Conservation (phyloP, 108 stramenopile species). For the Nitzschia sp. region DNA sequence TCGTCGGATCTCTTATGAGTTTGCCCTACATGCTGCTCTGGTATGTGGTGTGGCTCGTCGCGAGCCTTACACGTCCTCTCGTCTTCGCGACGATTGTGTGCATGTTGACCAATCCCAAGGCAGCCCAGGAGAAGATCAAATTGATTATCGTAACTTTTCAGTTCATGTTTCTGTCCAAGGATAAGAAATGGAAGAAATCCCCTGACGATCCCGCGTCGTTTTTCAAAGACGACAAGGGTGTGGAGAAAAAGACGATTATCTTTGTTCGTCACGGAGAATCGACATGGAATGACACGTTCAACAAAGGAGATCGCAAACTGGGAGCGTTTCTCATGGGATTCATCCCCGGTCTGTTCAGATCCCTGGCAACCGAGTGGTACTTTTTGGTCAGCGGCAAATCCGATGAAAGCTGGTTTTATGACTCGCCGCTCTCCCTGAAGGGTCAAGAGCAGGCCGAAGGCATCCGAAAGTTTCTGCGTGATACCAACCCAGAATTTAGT, state of each 20-base stretch:
- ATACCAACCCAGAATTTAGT: constrained; percentile 39
- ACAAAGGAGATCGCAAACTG: constrained; percentile 66
- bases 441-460: constrained; percentile 65
- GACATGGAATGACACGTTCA: constrained; percentile 93
- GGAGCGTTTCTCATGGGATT: constrained; percentile 64
- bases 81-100: constrained; percentile 57
- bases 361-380: constrained; percentile 62
- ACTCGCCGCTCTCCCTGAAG: constrained; percentile 69
- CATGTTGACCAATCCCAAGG: constrained; percentile 52
- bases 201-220: constrained; percentile 53
- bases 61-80: constrained; percentile 62
- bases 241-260: constrained; percentile 73
- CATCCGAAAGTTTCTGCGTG: constrained; percentile 58
- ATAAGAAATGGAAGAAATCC: constrained; percentile 76
- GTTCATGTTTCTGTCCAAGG: constrained; percentile 70
- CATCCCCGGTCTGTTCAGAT: constrained; percentile 70
- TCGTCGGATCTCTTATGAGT: constrained; percentile 34
- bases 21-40: constrained; percentile 31
- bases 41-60: constrained; percentile 49
- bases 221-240: constrained; percentile 44
- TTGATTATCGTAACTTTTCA: constrained; percentile 53
- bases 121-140: constrained; percentile 63
- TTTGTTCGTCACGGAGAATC: constrained; percentile 82
- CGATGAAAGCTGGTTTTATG: constrained; percentile 83
- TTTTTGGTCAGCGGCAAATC: constrained; percentile 71